Evolutionary conservation across 2,329 filamentous ascomycete genomes (phyloP).

Genomic region (Rhinocladiella mackenziei): DNA sequence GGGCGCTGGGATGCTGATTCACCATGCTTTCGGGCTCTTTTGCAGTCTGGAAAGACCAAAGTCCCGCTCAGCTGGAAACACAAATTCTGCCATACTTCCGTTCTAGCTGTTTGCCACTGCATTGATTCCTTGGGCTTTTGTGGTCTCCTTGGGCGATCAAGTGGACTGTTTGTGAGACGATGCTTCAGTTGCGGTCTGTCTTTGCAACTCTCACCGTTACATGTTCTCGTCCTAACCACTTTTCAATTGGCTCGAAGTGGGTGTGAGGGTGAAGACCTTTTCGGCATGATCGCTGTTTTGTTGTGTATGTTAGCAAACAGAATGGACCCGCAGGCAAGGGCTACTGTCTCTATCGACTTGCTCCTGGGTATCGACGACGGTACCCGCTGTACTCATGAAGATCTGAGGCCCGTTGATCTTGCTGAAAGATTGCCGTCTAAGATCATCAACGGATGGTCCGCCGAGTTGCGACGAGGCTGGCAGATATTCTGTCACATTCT

Average conservation of each 20-base stretch:
- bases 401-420: constrained; percentile 29
- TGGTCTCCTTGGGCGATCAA: constrained; percentile 17
- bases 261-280: constrained; percentile 37
- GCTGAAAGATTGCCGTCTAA: constrained; percentile 13
- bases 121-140: constrained; percentile 24
- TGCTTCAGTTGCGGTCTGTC: constrained; percentile 34
- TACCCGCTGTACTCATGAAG: constrained; percentile 24
- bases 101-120: constrained; percentile 39
- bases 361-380: constrained; percentile 9
- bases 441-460: constrained; percentile 15
- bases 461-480: constrained; percentile 28
- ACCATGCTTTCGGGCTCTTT: constrained; percentile 33
- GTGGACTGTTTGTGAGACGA: constrained; percentile 32
- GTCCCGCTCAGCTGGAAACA: constrained; percentile 43
- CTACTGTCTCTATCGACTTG: constrained; percentile 27
- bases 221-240: constrained; percentile 37
- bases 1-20: constrained; percentile 45
- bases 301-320: constrained; percentile 34
- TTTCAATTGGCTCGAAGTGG: constrained; percentile 35
- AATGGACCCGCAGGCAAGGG: constrained; percentile 29
- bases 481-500: constrained; percentile 25
- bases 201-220: constrained; percentile 35
- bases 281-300: constrained; percentile 39
- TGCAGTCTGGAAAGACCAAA: constrained; percentile 28
- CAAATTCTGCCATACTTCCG: constrained; percentile 44